A percentile compares a stretch with the other conserved stretches of the same genome.
Conservation (phyloP, 2,329 filamentous ascomycete genomes). For the Monosporascus sp. region DNA sequence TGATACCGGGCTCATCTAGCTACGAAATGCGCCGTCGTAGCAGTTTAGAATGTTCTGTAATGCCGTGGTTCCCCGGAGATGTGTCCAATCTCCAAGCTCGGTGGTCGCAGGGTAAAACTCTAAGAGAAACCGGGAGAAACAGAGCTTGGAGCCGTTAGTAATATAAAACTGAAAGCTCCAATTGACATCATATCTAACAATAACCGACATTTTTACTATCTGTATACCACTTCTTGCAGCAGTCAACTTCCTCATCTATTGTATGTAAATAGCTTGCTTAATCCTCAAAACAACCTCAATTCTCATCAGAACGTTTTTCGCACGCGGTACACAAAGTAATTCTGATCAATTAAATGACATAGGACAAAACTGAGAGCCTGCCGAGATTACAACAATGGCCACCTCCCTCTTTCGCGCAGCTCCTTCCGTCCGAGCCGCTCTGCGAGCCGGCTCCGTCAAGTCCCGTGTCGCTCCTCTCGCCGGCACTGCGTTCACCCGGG, state of each 20-base stretch:
- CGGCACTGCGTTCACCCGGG: constrained; percentile 71
- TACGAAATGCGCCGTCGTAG: not conserved
- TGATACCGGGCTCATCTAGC: not conserved
- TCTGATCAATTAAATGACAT: too few species aligned
- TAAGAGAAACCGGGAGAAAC: not conserved
- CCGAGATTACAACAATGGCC: constrained; percentile 53
- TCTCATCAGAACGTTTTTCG: too few species aligned
- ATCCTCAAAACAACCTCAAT: too few species aligned
- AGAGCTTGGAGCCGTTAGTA: not conserved
- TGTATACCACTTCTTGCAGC: too few species aligned
- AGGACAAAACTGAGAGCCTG: too few species aligned
- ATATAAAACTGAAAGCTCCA: not conserved
- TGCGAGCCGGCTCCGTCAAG: constrained; percentile 61
- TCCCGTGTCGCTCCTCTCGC: constrained; percentile 58
- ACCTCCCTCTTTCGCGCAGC: constrained; percentile 68
- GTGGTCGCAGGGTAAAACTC: not conserved
- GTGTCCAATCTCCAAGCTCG: not conserved
- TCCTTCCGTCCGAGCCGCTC: constrained; percentile 61
- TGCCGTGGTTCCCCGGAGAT: not conserved
- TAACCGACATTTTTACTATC: too few species aligned
- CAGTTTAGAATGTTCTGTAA: not conserved
- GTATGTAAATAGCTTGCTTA: too few species aligned
- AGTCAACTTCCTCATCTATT: too few species aligned
- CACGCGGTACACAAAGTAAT: too few species aligned
- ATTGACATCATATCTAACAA: not conserved